Evolutionary conservation across 1,139 yeast species (phyloP).

Genomic region (Kurtzmaniella quercitrusa): DNA sequence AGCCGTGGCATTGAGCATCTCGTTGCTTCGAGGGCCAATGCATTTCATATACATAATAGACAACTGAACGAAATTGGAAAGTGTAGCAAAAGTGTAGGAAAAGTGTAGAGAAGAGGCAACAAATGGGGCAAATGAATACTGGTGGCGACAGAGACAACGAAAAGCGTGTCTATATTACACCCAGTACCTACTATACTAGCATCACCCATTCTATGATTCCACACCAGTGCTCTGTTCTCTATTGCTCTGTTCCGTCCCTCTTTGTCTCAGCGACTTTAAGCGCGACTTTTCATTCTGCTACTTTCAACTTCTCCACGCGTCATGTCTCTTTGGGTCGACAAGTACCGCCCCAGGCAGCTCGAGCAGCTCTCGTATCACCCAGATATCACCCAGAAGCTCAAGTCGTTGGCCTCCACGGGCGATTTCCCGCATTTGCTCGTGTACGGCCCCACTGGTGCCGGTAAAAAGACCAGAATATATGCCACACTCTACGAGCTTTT

Average conservation of each 20-base stretch:
- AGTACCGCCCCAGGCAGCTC: conserved; percentile 74
- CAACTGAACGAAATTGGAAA: background rate
- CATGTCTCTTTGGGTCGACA: conserved; percentile 97
- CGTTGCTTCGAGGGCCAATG: background rate
- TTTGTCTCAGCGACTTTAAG: no score
- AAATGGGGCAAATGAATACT: no score
- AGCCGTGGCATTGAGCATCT: no score
- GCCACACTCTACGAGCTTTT: conserved; percentile 75
- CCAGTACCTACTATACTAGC: no score
- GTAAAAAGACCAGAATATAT: conserved; percentile 90
- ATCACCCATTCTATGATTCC: no score
- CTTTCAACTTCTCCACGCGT: conserved; percentile 1
- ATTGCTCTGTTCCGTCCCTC: no score
- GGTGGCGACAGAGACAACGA: no score
- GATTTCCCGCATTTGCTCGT: conserved; percentile 91
- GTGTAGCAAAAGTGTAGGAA: no score
- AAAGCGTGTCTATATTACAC: no score
- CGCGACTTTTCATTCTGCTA: background rate
- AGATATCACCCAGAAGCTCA: conserved; percentile 58
- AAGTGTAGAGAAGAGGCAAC: no score
- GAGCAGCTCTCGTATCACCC: conserved; percentile 63
- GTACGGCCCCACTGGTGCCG: conserved; percentile 96
- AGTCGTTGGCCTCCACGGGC: conserved; percentile 65
- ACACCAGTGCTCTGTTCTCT: no score
- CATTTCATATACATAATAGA: background rate